Percentiles rank a stretch among this genome's conserved stretches.
These are phyloP conservation scores for Trichoderma virens DNA, from an alignment of 495 filamentous ascomycete species.

Conservation along the genomic window DNA sequence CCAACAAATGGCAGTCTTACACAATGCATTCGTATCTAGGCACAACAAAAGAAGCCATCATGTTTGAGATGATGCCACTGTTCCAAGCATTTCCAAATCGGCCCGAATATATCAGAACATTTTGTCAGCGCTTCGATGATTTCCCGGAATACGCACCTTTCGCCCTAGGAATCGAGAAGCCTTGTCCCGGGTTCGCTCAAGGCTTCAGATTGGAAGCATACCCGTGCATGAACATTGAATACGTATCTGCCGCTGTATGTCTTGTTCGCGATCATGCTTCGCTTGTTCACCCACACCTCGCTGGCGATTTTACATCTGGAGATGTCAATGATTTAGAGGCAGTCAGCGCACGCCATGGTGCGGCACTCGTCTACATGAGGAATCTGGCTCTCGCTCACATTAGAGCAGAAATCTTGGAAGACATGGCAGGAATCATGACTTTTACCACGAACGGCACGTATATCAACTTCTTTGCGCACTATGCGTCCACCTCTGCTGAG, in stretches of 20 bases:
- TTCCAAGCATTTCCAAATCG: background rate
- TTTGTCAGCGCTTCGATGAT: background rate
- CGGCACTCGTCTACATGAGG: slow-evolving; percentile 24
- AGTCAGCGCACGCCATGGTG: slow-evolving; percentile 12
- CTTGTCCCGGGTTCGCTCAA: background rate
- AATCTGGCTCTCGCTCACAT: slow-evolving; percentile 23
- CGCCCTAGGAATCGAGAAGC: background rate
- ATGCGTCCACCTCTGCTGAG: slow-evolving; percentile 20
- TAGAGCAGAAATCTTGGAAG: slow-evolving; percentile 20
- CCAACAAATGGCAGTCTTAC: background rate
- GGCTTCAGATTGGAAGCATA: background rate
- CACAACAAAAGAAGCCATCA: background rate
- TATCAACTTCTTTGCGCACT: slow-evolving; percentile 27
- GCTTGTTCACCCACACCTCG: background rate
- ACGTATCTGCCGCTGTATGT: background rate
- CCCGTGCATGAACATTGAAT: background rate
- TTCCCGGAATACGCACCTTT: background rate
- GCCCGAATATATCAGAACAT: background rate
- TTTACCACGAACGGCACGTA: slow-evolving; percentile 27
- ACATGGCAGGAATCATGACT: slow-evolving; percentile 24
- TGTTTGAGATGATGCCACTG: background rate
- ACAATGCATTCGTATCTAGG: background rate
- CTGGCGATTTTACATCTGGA: background rate
- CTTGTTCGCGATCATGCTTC: background rate
- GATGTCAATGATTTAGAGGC: background rate